A percentile compares a stretch with the other conserved stretches of the same genome.
These are phyloP conservation scores for Globisporangium emineosum DNA, from an alignment of 352 stramenopile species.

Conservation along the genomic window DNA sequence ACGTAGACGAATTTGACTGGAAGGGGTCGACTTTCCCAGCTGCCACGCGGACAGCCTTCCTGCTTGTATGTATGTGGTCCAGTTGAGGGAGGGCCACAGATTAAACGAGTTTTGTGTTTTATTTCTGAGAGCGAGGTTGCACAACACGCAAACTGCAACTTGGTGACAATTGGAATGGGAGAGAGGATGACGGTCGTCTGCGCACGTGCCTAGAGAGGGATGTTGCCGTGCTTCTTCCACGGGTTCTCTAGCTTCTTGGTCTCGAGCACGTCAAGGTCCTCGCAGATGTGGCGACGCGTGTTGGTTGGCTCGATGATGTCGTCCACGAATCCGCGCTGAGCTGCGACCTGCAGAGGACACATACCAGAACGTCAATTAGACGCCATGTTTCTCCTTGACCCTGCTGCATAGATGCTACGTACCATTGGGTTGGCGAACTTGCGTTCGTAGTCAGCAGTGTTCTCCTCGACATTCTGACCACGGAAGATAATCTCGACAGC, in stretches of 20 bases:
- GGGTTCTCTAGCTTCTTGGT: constrained; percentile 93
- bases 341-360: constrained; percentile 45
- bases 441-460: constrained; percentile 94
- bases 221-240: constrained; percentile 97
- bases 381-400: not conserved
- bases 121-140: constrained; percentile 1
- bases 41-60: not conserved
- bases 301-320: constrained; percentile 96
- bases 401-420: not conserved
- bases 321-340: constrained; percentile 97
- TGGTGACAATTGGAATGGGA: not conserved
- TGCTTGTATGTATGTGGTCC: too few species aligned
- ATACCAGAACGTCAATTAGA: not conserved
- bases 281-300: constrained; percentile 93
- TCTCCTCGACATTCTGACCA: constrained; percentile 94
- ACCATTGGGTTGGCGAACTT: constrained; percentile 96
- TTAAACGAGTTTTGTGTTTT: constrained; percentile 3
- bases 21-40: not conserved
- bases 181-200: not conserved
- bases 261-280: constrained; percentile 94
- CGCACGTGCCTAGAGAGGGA: constrained; percentile 88
- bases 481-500: constrained; percentile 98
- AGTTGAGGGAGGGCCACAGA: not conserved
- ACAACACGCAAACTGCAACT: constrained; percentile 6
- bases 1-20: constrained; percentile 1